Percentiles rank a stretch among this genome's conserved stretches.
Conservation (phyloP, 352 stramenopile species). For the Globisporangium echinulatum region DNA sequence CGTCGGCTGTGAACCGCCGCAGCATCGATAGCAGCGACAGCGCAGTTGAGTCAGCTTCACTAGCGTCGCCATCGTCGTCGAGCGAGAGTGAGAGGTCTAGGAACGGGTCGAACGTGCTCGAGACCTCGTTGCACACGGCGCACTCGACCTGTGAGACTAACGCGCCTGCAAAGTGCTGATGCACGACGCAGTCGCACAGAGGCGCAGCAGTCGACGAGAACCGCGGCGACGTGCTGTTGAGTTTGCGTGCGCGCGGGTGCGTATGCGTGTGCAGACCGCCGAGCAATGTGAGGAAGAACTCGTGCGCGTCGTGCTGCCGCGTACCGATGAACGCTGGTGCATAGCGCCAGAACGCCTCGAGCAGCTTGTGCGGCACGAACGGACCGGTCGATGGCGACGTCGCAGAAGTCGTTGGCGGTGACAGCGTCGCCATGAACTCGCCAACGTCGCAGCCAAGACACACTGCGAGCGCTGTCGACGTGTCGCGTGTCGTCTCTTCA, state of each 20-base stretch:
- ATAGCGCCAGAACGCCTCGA: constrained; percentile 57
- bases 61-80: not conserved
- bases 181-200: constrained; percentile 64
- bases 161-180: constrained; percentile 67
- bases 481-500: constrained; percentile 4
- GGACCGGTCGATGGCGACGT: constrained; percentile 18
- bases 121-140: constrained; percentile 40
- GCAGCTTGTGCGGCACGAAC: constrained; percentile 49
- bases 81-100: constrained; percentile 67
- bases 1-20: constrained; percentile 39
- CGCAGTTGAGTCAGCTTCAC: not conserved
- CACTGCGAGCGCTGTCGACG: constrained; percentile 14
- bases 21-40: constrained; percentile 36
- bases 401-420: constrained; percentile 9
- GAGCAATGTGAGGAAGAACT: constrained; percentile 62
- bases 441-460: constrained; percentile 63
- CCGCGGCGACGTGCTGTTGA: constrained; percentile 32
- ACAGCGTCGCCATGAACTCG: constrained; percentile 31
- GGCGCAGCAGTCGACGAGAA: constrained; percentile 52
- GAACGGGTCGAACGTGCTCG: constrained; percentile 63
- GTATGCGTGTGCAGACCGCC: constrained; percentile 59
- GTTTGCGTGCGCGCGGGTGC: constrained; percentile 33
- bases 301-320: constrained; percentile 73
- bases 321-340: constrained; percentile 45
- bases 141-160: constrained; percentile 55